Percentiles rank a stretch among this genome's conserved stretches.
These are phyloP conservation scores for Neonectria magnoliae DNA, from an alignment of 2,329 filamentous ascomycete species.

Conservation along the genomic window DNA sequence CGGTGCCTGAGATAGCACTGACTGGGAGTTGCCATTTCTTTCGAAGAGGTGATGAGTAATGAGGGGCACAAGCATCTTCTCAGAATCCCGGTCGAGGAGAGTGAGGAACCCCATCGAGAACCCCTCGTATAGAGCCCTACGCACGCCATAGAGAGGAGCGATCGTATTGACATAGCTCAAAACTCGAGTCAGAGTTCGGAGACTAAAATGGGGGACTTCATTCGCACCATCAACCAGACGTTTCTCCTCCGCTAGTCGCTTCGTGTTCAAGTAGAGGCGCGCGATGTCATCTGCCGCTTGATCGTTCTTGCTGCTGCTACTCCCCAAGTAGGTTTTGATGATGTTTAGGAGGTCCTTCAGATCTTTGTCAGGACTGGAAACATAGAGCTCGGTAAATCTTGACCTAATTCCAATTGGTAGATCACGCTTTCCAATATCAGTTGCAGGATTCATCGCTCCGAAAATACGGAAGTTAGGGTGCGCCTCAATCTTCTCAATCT, in stretches of 20 bases:
- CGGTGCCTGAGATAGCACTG: slow-evolving; percentile 81
- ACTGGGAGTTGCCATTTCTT: slow-evolving; percentile 71
- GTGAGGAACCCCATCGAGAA: slow-evolving; percentile 99
- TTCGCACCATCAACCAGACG: slow-evolving; percentile 93
- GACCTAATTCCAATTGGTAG: slow-evolving; percentile 88
- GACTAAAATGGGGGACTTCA: slow-evolving; percentile 95
- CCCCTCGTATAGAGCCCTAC: slow-evolving; percentile 89
- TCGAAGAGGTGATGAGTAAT: slow-evolving; percentile 84
- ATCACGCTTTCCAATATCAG: slow-evolving; percentile 95
- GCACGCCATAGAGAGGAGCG: slow-evolving; percentile 82
- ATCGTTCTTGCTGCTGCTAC: slow-evolving; percentile 75
- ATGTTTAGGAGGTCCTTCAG: slow-evolving; percentile 87
- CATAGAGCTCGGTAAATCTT: slow-evolving; percentile 94
- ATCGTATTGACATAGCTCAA: slow-evolving; percentile 90
- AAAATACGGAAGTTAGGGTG: slow-evolving; percentile 96
- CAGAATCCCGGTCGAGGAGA: slow-evolving; percentile 83
- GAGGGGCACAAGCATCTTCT: slow-evolving; percentile 79
- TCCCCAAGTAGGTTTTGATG: slow-evolving; percentile 86
- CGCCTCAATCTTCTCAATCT: slow-evolving; percentile 87
- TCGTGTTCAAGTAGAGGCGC: slow-evolving; percentile 87
- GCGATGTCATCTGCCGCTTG: slow-evolving; percentile 84
- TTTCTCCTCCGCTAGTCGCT: slow-evolving; percentile 82
- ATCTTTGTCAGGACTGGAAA: slow-evolving; percentile 88
- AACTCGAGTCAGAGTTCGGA: slow-evolving; percentile 91
- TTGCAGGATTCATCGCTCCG: slow-evolving; percentile 98